Evolutionary conservation across 2,329 filamentous ascomycete genomes (phyloP), one percentile per base, ranked within the genome.

Genomic region (Fusarium haematococcum): DNA sequence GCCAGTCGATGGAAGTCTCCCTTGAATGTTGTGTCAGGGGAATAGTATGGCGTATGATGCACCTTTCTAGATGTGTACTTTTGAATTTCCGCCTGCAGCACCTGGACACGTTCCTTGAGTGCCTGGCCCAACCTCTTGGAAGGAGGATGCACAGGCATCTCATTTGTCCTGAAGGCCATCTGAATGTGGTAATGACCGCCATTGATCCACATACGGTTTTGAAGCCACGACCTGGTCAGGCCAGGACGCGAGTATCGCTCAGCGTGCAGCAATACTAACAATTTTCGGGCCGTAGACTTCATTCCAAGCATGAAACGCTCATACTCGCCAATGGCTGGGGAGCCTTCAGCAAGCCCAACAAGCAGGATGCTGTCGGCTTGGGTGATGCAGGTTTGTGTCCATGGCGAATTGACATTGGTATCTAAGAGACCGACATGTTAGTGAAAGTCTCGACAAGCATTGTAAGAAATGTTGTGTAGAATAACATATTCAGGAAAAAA

Each of bases 111-210:
- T 79, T 98, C 94, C 81, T 98, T 98, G 69, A 99, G 85, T 1
- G 93, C 95, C 6, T 93, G 93, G 1, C 96, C 95, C 18, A 97
- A 92, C 61, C 93, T 92, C 77, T 95, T 94, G 2, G 91, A 89
- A 16, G 92, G 91, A 23, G 92, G 90, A 78, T 95, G 92, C 0
- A 93, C 90, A 4, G 95, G 94, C 74, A 97, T 92, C 1, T 92
- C 86, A 54, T 93, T 92, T 4, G 92, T 88, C 43, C 93, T 91
- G 81, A 97, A 96, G 0, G 93, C 89, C 97, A 99, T 98, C 79
- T 99, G 97, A 14, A 99, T 94, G 77, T 99, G 97, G 80, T 97
- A 97, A 81, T 99, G 97, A 6, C 96, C 96, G 18, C 97, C 97
- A 75, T 98, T 99, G 83, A 99, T 97, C 97, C 97, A 99, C 71